Base-by-base conservation (phyloP, 768 basidiomycete species). In the Lactarius hatsudake region DNA sequence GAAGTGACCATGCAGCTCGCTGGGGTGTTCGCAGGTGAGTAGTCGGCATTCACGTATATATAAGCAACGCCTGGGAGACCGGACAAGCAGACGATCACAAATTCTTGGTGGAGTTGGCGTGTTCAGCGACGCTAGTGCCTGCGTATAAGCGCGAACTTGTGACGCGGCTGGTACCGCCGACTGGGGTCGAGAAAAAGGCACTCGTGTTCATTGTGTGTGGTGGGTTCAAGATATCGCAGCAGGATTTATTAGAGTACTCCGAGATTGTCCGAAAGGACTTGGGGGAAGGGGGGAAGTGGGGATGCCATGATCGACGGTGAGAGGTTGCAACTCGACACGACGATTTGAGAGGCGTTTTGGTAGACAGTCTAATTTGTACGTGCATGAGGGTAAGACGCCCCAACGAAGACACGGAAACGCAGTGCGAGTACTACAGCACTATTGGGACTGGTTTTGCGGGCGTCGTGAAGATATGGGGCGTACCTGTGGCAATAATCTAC, bases 141-240 rank as follows among this genome's bases (percentile, higher is more conserved):
- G 90, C 85, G 2, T 93, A 91, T 73, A 82, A 82, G 38, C 80
- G 76, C 2, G 75, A 77, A 6, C 76, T 92, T 32, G 86, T 93
- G 72, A 75, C 83, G 65, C 80, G 75, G 54, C 68, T 88, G 26
- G 77, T 87, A 3, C 80, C 81, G n/a, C 71, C 70, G 40, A 76
- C 70, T 53, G 42, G 65, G 30, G 65, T 74, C 30, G 74, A 73
- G n/a, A 64, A 72, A 42, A 68, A 62, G 18, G 78, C 75, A 0
- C 79, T 87, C n/a, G 84, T 90, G 1, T 89, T 89, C 74, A 79
- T 91, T 57, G 85, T 88, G 8, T 89, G 89, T 67, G 86, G 87
- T 9, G 91, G 91, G 0, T 86, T 87, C 76, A 91, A 91, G 71
- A 79, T 87, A 34, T 85, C 87, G 6, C 69, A 84, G 23, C 75